phyloP scores from a whole-genome alignment of 2,329 filamentous ascomycete species.

The Hypoxylon sp. region DNA sequence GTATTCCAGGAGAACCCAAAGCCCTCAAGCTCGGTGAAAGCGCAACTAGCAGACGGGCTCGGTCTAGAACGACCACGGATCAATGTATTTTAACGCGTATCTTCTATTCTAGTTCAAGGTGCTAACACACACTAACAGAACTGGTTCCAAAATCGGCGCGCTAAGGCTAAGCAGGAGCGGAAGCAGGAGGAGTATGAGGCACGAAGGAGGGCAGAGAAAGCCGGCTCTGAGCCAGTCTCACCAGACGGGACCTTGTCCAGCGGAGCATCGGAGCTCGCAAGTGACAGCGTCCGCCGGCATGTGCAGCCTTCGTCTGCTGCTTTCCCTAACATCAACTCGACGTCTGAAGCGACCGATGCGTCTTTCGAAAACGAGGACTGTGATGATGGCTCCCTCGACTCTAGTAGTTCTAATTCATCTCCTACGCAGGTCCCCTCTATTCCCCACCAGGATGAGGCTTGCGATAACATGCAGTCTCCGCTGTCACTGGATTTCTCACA shows the following conservation, averaged over 20 bases:
- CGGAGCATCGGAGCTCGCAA: conserved; percentile 45
- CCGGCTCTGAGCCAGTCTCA: conserved; percentile 56
- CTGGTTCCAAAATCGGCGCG: conserved; percentile 78
- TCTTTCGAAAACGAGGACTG: conserved; percentile 42
- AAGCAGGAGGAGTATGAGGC: conserved; percentile 68
- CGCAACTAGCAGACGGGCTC: conserved; percentile 72
- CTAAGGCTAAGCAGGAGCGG: conserved; percentile 75
- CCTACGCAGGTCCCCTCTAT: conserved; percentile 26
- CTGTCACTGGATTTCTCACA: conserved; percentile 40
- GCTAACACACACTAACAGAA: conserved; percentile 63
- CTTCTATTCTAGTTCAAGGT: conserved; percentile 16
- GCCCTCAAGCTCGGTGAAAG: conserved; percentile 74
- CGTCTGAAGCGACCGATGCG: conserved; percentile 41
- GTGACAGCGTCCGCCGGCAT: conserved; percentile 54
- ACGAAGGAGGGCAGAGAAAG: conserved; percentile 58
- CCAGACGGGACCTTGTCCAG: conserved; percentile 47
- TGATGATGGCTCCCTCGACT: conserved; percentile 36
- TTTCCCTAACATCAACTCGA: conserved; percentile 53
- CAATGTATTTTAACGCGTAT: conserved; percentile 64
- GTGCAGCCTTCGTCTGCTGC: conserved; percentile 57
- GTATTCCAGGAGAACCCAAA: conserved; percentile 77
- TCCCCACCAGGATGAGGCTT: conserved; percentile 33
- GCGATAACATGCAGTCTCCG: conserved; percentile 41
- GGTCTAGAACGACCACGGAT: conserved; percentile 75
- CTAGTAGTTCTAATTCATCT: conserved; percentile 37